Base-by-base conservation (phyloP, 495 filamentous ascomycete species). In the Corynascus novoguineensis region DNA sequence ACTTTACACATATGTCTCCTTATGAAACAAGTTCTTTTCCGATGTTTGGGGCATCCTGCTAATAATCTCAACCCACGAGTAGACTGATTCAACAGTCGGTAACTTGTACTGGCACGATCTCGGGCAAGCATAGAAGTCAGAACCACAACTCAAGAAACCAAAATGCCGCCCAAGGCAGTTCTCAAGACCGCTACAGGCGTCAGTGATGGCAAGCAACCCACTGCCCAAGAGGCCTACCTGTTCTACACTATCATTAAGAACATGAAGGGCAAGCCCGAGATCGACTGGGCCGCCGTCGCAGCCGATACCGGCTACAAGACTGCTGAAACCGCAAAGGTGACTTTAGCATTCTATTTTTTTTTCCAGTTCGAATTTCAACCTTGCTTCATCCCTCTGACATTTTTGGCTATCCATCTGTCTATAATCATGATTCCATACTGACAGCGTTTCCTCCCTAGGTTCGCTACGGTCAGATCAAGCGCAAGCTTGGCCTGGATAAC, bases 391-490 rank as follows among this genome's bases (percentile, higher is more conserved):
- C n/a, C 37, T n/a, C n/a, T n/a, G n/a, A n/a, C n/a, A n/a, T n/a
- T n/a, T n/a, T n/a, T n/a, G n/a, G n/a, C n/a, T 15, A 14, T 17
- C 12, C 35, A 38, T 6, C 14, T 17, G n/a, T n/a, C 35, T 41
- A 19, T 2, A 21, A 6, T 24, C 14, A 12, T 10, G 10, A 21
- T 25, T 32, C 22, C 0, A 48, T 48, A 29, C 48, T 47, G 17
- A 54, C 31, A 27, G 19, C 19, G 9, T 44, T 40, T 32, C 27
- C 12, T 11, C 12, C 22, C 22, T 4, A 69, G 67, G 65, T 68
- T 24, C 67, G 67, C 41, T 70, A 60, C 15, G 63, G 65, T 24
- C 67, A 70, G 46, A 56, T 70, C 41, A 64, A 55, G 51, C 60
- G 63, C 53, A 67, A 68, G 56, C 61, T 66, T 0, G 59, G 60